Base-by-base conservation (phyloP, 345 rosid species). In the Hibiscus trionum region DNA sequence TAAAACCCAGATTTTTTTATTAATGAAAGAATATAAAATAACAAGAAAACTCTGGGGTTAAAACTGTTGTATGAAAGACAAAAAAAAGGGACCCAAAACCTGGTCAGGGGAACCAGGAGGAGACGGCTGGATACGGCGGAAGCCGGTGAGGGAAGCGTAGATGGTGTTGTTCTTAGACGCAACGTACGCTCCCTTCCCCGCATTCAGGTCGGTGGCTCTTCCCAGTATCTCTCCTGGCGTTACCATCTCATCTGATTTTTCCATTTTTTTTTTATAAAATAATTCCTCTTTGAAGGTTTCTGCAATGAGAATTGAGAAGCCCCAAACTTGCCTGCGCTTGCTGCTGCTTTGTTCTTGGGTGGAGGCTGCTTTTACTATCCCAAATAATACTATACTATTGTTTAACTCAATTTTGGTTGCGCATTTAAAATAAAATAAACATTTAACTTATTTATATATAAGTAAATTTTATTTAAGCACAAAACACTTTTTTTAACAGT, bases 151-250 rank as follows among this genome's bases (percentile, higher is more conserved):
- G 49, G 97, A 90, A 80, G 99, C 88, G 80, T 82, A 90, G 85
- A 95, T 86, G 33, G 89, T 79, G 66, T 80, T 72, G 60, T 83
- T 90, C 72, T 80, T 81, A 44, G 84, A 75, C 35, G 86, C 87
- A 19, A 80, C 69, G 75, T 92, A 90, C 3, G 99, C 86, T 17
- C 99, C 97, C 62, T 84, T 88, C 6, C 99, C 97, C 9, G 97
- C 81, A 77, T 80, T 92, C 52, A 95, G 61, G 24, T 88, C 87
- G 0, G 77, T 69, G 16, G 84, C 83, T 64, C 76, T 86, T 0
- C 99, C 97, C 63, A 95, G 69, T 2, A 84, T 76, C 37, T 92
- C 97, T 70, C 99, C 97, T 0, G 99, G 98, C 21, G 97, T 88
- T 69, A 89, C 97, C 80, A 82, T 26, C 83, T 80, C 17, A 82